These are phyloP conservation scores for Emydomyces testavorans DNA, from an alignment of 2,329 filamentous ascomycete genomes.

Conservation along the genomic window DNA sequence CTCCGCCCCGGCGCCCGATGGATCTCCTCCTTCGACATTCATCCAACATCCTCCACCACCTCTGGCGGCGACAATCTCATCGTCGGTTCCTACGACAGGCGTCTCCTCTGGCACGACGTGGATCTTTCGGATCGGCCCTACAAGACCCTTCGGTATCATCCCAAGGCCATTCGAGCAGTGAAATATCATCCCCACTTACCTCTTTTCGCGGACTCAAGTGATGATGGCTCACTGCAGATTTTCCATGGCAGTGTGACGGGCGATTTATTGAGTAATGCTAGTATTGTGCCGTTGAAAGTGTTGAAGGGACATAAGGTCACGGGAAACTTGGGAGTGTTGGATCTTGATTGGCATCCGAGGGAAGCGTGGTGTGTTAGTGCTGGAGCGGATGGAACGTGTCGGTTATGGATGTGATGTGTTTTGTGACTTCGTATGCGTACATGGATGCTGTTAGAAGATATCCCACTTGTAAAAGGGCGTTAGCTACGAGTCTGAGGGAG, in stretches of 20 bases:
- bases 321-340: conserved; percentile 77
- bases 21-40: conserved; percentile 90
- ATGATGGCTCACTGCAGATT: conserved; percentile 87
- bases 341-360: conserved; percentile 88
- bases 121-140: conserved; percentile 83
- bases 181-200: conserved; percentile 73
- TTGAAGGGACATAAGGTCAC: conserved; percentile 80
- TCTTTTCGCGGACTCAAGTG: conserved; percentile 86
- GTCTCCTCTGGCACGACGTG: conserved; percentile 91
- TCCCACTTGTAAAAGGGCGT: too few relatives aligned
- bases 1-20: conserved; percentile 85
- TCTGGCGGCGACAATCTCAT: conserved; percentile 87
- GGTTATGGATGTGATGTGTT: conserved; percentile 61
- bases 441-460: neutral
- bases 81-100: conserved; percentile 86
- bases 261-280: conserved; percentile 91
- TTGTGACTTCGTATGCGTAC: neutral
- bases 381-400: conserved; percentile 83
- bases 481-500: too few relatives aligned
- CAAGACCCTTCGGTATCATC: conserved; percentile 92
- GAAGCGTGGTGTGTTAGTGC: conserved; percentile 93
- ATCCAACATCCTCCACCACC: conserved; percentile 79
- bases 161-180: conserved; percentile 79
- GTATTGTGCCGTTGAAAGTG: conserved; percentile 91
- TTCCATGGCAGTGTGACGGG: conserved; percentile 95